These are phyloP conservation scores for Neonectria ditissima DNA, from an alignment of 2,329 filamentous ascomycete genomes.

Conservation along the genomic window DNA sequence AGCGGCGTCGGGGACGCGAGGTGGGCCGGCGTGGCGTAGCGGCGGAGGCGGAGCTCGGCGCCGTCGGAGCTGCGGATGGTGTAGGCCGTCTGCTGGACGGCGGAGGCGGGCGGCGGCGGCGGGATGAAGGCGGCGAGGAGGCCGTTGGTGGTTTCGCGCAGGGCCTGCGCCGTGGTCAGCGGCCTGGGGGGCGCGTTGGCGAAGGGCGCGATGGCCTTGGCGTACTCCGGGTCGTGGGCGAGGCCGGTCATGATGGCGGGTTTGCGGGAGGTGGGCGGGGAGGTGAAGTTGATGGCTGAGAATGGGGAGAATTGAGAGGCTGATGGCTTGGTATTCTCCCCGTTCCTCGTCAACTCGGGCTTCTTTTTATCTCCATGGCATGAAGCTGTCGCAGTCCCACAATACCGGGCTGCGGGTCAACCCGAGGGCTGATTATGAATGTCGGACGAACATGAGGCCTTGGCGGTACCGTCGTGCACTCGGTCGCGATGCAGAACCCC, in stretches of 20 bases:
- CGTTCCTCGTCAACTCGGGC: neutral
- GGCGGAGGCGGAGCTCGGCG: slow-evolving; percentile 27
- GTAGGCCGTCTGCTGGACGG: slow-evolving; percentile 28
- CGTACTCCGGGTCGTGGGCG: slow-evolving; percentile 36
- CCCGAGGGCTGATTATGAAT: slow-evolving; percentile 8
- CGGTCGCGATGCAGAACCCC: neutral
- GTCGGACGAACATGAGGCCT: neutral
- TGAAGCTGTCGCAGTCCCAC: neutral
- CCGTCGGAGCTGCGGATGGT: slow-evolving; percentile 32
- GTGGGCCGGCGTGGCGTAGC: slow-evolving; percentile 26
- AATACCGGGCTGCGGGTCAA: neutral
- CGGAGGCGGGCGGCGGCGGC: neutral
- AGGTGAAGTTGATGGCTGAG: neutral
- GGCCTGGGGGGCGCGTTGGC: slow-evolving; percentile 9
- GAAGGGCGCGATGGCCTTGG: slow-evolving; percentile 29
- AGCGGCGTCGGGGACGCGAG: slow-evolving; percentile 21
- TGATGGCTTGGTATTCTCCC: neutral
- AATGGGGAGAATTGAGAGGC: too few species aligned
- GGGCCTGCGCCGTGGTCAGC: slow-evolving; percentile 26
- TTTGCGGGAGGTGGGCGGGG: neutral
- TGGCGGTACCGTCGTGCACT: slow-evolving; percentile 6
- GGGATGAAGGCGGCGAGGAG: slow-evolving; percentile 27
- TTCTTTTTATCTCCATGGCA: slow-evolving; percentile 19
- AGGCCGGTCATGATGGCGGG: slow-evolving; percentile 26
- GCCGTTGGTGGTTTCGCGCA: slow-evolving; percentile 23